phyloP scores from a whole-genome alignment of 2,329 filamentous ascomycete species.

The Trichoderma oligosporum region DNA sequence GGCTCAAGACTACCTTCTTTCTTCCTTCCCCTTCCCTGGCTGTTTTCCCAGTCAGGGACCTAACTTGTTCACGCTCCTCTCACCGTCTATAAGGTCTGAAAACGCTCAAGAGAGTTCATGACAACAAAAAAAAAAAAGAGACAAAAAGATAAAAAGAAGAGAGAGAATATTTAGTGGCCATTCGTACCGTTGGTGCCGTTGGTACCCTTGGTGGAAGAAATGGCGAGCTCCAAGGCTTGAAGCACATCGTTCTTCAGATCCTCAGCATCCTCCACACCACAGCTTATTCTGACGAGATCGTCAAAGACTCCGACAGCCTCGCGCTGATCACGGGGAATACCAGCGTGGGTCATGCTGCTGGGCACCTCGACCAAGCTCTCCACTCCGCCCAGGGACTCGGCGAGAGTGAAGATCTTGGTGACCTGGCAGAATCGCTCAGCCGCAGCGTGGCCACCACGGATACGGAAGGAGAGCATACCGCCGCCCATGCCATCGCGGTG shows the following conservation, averaged over 20 bases:
- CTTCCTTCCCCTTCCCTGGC: not conserved
- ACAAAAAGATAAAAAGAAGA: not conserved
- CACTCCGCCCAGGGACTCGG: conserved; percentile 87
- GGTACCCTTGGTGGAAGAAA: conserved; percentile 36
- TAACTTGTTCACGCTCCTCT: conserved; percentile 5
- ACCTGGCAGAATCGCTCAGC: conserved; percentile 89
- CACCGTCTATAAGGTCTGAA: conserved; percentile 13
- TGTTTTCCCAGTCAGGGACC: not conserved
- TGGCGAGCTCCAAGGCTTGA: conserved; percentile 75
- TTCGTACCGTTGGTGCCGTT: conserved; percentile 28
- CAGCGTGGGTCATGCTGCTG: conserved; percentile 93
- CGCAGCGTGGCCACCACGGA: conserved; percentile 78
- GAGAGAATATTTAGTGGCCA: not conserved
- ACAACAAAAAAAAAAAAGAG: not conserved
- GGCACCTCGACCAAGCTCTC: conserved; percentile 91
- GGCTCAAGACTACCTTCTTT: not conserved
- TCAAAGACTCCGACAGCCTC: conserved; percentile 94
- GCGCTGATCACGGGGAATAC: conserved; percentile 84
- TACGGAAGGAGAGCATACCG: conserved; percentile 96
- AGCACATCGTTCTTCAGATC: conserved; percentile 80
- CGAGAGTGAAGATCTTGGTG: conserved; percentile 87
- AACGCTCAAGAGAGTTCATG: conserved; percentile 6
- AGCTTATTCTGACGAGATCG: conserved; percentile 88
- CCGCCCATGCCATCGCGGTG: conserved; percentile 93
- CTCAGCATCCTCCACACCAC: conserved; percentile 84